Evolutionary conservation across 2,329 filamentous ascomycete species (phyloP), one percentile per base, ranked within the genome.

Genomic region (Fusarium sp.): DNA sequence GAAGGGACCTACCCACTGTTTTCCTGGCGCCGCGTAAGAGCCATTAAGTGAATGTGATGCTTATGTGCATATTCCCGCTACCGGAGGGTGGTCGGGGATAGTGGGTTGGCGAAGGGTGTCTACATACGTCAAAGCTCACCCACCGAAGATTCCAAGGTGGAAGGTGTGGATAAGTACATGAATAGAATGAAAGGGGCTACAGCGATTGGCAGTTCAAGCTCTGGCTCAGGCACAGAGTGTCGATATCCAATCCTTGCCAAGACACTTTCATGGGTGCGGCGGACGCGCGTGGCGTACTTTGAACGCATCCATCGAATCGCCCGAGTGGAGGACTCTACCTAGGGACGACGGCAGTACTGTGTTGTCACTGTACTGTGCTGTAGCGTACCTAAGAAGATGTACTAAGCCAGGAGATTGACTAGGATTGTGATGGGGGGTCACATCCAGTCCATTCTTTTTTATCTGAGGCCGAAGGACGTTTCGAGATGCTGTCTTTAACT

Each of bases 221-320:
- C 55, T 53, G 32, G 43, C 54, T 42, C 32, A 53, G 32, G 38
- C 34, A 52, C 9, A n/a, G 27, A 27, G 32, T 46, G 24, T 40
- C 25, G 29, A 6, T 16, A 59, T 51, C 68, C 68, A 47, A 59
- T 51, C 68, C 68, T 49, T 47, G 58, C 42, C 44, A 66, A 63
- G 61, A 49, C 32, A 5, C 14, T 44, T 52, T 53, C 46, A 55
- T 59, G 56, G 68, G 29, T 55, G 34, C 30, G 40, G 52, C 30
- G 40, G 52, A 50, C 59, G 54, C 53, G 66, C 53, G 66, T 70
- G 67, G 67, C 67, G 67, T 50, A 64, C 50, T 70, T 70, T 51
- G 56, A 67, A 62, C 44, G 40, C 63, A 55, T 52, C 55, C 63
- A 62, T 70, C 18, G 62, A 71, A 70, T 70, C 52, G 66, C 38